Evolutionary conservation across 2,329 filamentous ascomycete genomes (phyloP), one percentile per base, ranked within the genome.

Genomic region (Ophiostoma triangulosporum): DNA sequence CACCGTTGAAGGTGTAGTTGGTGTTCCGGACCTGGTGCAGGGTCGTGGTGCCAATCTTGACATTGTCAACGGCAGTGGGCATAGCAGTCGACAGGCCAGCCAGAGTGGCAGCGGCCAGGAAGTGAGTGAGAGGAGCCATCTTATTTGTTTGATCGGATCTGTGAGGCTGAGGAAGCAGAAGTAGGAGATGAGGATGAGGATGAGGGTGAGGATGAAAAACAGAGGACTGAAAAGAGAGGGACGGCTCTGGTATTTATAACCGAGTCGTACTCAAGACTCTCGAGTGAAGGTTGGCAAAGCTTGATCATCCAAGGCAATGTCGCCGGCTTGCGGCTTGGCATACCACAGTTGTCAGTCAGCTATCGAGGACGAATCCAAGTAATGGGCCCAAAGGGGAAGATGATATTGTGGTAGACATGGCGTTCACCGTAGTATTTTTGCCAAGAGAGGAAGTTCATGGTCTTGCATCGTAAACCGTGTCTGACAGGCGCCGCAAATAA

Each of bases 1-100:
- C 38, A 60, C 64, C 60, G 59, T 62, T 62, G 58, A 65, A 71
- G 33, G 63, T 61, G 52, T 63, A 60, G 54, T 72, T 71, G 29
- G 64, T 38, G 63, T 57, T 57, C 52, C 56, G 56, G 3, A 70
- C 62, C 60, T 72, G 69, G 2, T 62, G 56, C 48, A 72, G 60
- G 56, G 72, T 69, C n/a, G 64, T 65, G 56, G 64, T 62, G 48
- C 65, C 60, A 54, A 67, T 62, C 48, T 62, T 58, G 32, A 48
- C 12, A 26, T 29, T 29, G 43, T 29, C 26, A 7, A 27, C 22
- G 24, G 24, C 15, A 60, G 53, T 22, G 60, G 61, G 54, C 58
- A 65, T 64, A 29, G 62, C 64, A 33, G 63, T 61, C 38, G 59
- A 65, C 55, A 65, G 49, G 46, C 59, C 62, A 46, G 60, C 65